Evolutionary conservation across 768 basidiomycete genomes (phyloP), one percentile per base, ranked within the genome.

Genomic region (Kwoniella newhampshirensis): DNA sequence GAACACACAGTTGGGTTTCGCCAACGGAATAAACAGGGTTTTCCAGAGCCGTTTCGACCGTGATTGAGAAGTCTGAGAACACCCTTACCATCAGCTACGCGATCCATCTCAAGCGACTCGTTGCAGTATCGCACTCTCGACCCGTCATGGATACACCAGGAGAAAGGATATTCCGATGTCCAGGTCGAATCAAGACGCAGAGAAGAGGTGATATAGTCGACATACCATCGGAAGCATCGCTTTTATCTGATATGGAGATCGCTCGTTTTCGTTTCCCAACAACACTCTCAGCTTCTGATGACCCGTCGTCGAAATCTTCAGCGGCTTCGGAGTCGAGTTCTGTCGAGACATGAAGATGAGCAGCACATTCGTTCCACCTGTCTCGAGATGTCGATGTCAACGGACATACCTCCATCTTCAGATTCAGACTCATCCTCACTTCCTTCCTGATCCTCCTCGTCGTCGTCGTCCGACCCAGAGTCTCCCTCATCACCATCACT

Each of bases 11-110:
- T 20, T 42, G 18, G 13, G 47, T 27, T 25, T 47, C 28, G 2
- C 44, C 49, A 12, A 37, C 25, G 9, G 54, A 20, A 51, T 65
- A 72, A 20, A 72, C 63, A 1, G 70, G 70, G 8, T 63, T 13
- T 8, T 50, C 49, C 11, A 54, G 21, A 12, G 62, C 66, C 41
- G 59, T 47, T 42, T 66, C 52, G 26, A 71, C 23, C 5, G 64
- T 44, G 32, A 66, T 64, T 3, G 67, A 60, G 47, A 60, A 55
- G 28, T 59, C 60, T 64, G n/a, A 30, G 21, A n/a, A 23, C 7
- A 27, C n/a, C 17, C n/a, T n/a, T n/a, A n/a, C n/a, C n/a, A n/a
- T n/a, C n/a, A n/a, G n/a, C n/a, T n/a, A n/a, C n/a, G n/a, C n/a
- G n/a, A n/a, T n/a, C n/a, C n/a, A n/a, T n/a, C n/a, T n/a, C n/a